Evolutionary conservation across 1,139 yeast genomes (phyloP).

Genomic region (Protomyces pachydermus): DNA sequence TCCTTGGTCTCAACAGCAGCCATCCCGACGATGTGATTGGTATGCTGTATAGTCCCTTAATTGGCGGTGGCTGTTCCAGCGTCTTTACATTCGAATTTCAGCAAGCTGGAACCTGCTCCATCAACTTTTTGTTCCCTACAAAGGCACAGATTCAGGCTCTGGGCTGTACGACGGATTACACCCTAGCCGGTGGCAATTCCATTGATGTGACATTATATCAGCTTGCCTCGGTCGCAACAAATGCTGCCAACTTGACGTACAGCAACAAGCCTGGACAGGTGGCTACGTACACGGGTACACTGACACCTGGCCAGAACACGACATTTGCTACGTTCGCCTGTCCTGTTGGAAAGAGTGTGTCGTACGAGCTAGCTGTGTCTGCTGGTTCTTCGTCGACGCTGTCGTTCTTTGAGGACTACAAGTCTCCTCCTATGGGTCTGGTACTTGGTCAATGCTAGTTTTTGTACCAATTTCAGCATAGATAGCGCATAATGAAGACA

Average conservation of each 20-base stretch:
- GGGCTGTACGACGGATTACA: conserved; percentile 8
- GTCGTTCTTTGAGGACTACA: conserved; percentile 14
- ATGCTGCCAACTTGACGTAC: background rate
- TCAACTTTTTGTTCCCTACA: conserved; percentile 21
- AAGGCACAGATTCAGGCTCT: conserved; percentile 7
- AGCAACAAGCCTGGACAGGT: conserved; percentile 4
- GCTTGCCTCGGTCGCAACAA: conserved; percentile 7
- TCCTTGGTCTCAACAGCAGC: conserved; percentile 5
- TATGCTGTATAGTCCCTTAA: background rate
- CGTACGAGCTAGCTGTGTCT: conserved; percentile 7
- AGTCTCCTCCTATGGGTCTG: conserved; percentile 2
- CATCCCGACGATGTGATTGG: background rate
- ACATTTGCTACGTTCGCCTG: conserved; percentile 15
- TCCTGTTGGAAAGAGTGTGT: conserved; percentile 2
- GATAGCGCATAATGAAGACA: too few relatives aligned
- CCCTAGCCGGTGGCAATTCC: background rate
- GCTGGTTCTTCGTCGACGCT: conserved; percentile 10
- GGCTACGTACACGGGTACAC: conserved; percentile 1
- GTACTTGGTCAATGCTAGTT: background rate
- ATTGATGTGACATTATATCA: conserved; percentile 18
- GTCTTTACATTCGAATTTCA: conserved; percentile 8
- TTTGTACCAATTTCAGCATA: too few relatives aligned
- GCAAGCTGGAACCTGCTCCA: conserved; percentile 5
- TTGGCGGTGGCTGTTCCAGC: conserved; percentile 13
- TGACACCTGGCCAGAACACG: conserved; percentile 15